Evolutionary conservation across 257 asterid genomes (phyloP), one percentile per base, ranked within the genome.

Genomic region (Sherardia arvensis): DNA sequence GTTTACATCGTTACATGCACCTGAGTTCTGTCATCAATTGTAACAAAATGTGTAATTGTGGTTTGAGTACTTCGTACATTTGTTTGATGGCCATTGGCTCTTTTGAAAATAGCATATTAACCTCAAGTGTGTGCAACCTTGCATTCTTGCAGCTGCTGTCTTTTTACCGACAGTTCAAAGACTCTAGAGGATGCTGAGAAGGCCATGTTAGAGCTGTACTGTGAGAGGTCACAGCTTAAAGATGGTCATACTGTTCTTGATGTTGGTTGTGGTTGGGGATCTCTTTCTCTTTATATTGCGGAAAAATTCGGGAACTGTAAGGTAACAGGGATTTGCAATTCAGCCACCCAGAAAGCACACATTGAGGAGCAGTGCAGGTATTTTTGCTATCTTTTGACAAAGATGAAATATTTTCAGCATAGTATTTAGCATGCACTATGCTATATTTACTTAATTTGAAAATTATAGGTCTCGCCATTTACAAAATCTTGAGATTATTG

Each of bases 241-340:
- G 91, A 87, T 71, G 97, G 97, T 1, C 96, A 88, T 40, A 72
- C 93, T 48, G 95, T 89, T 76, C 97, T 92, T 54, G 98, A 92
- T 76, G 88, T 92, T 70, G 98, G 97, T 21, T 92, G 99, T 71
- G 99, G 99, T 59, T 87, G 99, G 97, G 97, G 97, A 71, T 86
- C 97, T 20, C 87, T 92, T 57, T 80, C 85, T 58, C 59, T 92
- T 0, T 83, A 83, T 75, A 73, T 87, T 9, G 99, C 96, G 53
- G 83, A 82, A 53, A 92, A 89, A 49, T 89, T 78, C 64, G 83
- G 84, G n/a, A 79, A 74, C 54, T 87, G 88, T 75, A 79, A 82
- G 72, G 69, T 92, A 59, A 92, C 95, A 0, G 97, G 97, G 27
- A 85, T 92, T 64, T 88, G 99, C 82, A 87, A 92, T 78, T 92